Conservation (phyloP, 352 stramenopile species). For the Globisporangium cederbergense region DNA sequence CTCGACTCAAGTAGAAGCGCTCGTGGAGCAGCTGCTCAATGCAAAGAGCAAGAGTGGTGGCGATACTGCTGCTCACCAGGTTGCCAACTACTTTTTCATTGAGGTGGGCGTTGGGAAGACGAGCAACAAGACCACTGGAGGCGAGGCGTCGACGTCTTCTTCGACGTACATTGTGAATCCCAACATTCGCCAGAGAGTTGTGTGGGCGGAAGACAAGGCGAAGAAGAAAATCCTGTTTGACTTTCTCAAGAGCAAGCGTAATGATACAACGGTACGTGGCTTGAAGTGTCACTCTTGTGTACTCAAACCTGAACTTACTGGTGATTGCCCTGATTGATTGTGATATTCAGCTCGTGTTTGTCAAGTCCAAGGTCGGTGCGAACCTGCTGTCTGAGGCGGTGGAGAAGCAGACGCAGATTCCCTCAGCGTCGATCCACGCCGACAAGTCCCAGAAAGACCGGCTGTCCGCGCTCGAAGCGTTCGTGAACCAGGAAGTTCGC, state of each 20-base stretch:
- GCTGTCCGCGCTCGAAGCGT: constrained; percentile 49
- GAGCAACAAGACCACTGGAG: neutral
- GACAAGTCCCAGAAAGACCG: constrained; percentile 63
- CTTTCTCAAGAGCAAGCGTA: constrained; percentile 26
- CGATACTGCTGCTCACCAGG: neutral
- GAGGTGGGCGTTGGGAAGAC: constrained; percentile 21
- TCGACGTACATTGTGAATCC: constrained; percentile 25
- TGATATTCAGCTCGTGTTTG: constrained; percentile 53
- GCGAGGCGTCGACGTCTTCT: neutral
- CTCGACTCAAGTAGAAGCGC: constrained; percentile 32
- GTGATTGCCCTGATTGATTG: neutral
- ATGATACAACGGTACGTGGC: constrained; percentile 43
- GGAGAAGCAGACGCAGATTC: constrained; percentile 31
- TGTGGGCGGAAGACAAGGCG: constrained; percentile 48
- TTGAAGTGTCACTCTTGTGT: neutral
- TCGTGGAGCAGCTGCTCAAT: constrained; percentile 31
- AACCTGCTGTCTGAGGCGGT: constrained; percentile 61
- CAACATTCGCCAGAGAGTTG: constrained; percentile 32
- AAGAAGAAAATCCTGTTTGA: constrained; percentile 63
- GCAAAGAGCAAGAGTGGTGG: neutral
- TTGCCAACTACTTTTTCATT: constrained; percentile 28
- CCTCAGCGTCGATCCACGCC: constrained; percentile 46
- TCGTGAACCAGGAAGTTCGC: constrained; percentile 41
- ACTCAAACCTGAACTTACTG: neutral
- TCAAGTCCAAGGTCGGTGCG: constrained; percentile 56